Conservation (phyloP, 1,139 yeast species). For the Candida glucosophila region DNA sequence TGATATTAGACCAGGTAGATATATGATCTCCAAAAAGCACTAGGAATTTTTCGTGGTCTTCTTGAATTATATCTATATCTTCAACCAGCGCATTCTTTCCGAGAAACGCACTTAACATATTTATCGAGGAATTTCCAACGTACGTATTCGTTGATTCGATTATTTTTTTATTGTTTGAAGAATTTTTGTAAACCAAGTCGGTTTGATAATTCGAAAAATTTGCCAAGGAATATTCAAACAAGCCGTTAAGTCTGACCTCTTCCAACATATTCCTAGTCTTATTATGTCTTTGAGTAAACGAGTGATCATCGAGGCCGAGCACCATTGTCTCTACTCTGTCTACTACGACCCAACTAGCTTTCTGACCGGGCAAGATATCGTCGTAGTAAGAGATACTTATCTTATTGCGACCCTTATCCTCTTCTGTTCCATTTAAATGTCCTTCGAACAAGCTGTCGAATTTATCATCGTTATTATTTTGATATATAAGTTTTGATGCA, state of each 20-base stretch:
- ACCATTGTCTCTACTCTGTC: slow-evolving; percentile 57
- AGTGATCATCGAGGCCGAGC: slow-evolving; percentile 39
- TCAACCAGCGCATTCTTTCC: slow-evolving; percentile 34
- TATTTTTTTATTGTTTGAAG: slow-evolving; percentile 18
- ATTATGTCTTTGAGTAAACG: slow-evolving; percentile 15
- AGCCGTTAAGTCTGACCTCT: slow-evolving; percentile 46
- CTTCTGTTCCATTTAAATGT: slow-evolving; percentile 41
- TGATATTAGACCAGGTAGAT: slow-evolving; percentile 18
- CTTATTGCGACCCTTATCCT: slow-evolving; percentile 29
- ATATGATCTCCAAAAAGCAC: slow-evolving; percentile 41
- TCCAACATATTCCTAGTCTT: slow-evolving; percentile 19
- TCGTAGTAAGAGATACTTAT: slow-evolving; percentile 38
- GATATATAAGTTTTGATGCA: slow-evolving; percentile 45
- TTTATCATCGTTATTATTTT: slow-evolving; percentile 71
- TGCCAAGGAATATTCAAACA: slow-evolving; percentile 71
- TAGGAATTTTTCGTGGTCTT: slow-evolving; percentile 17
- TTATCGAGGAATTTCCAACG: slow-evolving; percentile 64
- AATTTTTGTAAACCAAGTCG: slow-evolving; percentile 16
- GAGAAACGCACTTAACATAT: slow-evolving; percentile 47
- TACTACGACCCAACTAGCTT: slow-evolving; percentile 55
- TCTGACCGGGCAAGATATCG: slow-evolving; percentile 16
- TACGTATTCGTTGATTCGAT: slow-evolving; percentile 26
- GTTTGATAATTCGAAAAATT: slow-evolving; percentile 51
- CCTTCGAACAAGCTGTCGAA: slow-evolving; percentile 76
- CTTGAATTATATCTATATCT: slow-evolving; percentile 19